Conservation (phyloP, 768 basidiomycete species). For the Tulasnella sp. region DNA sequence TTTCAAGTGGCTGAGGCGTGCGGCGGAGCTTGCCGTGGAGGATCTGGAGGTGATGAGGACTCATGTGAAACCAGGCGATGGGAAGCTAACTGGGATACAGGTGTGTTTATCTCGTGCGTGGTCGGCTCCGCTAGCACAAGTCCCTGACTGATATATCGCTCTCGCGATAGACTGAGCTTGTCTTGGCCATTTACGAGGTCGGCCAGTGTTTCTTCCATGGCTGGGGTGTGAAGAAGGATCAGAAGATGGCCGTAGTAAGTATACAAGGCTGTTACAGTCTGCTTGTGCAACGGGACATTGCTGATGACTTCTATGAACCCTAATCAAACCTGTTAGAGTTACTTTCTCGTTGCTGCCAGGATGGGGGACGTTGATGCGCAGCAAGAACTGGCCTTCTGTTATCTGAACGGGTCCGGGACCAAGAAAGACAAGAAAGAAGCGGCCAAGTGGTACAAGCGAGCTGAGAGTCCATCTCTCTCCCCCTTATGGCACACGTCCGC, state of each 20-base stretch:
- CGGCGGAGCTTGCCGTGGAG: constrained; percentile 68
- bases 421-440: constrained; percentile 81
- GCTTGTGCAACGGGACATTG: too few relatives aligned
- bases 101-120: too few relatives aligned
- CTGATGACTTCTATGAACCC: too few relatives aligned
- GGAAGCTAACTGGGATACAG: not conserved
- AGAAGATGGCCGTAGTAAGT: constrained; percentile 53
- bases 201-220: constrained; percentile 89
- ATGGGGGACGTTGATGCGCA: constrained; percentile 84
- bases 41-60: constrained; percentile 54
- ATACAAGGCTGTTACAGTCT: not conserved
- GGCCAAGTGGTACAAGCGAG: constrained; percentile 84
- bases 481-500: too few relatives aligned
- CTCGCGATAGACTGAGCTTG: constrained; percentile 54
- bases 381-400: constrained; percentile 72
- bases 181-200: constrained; percentile 84
- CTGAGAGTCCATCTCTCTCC: constrained; percentile 36
- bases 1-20: constrained; percentile 72
- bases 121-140: too few relatives aligned
- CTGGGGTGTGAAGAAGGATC: constrained; percentile 79
- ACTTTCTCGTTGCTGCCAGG: constrained; percentile 71
- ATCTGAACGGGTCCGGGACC: constrained; percentile 77
- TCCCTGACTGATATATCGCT: too few relatives aligned
- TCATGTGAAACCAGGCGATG: not conserved
- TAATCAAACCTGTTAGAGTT: constrained; percentile 57